Evolutionary conservation across 2,329 filamentous ascomycete species (phyloP).

Genomic region (Endocalyx cinctus): DNA sequence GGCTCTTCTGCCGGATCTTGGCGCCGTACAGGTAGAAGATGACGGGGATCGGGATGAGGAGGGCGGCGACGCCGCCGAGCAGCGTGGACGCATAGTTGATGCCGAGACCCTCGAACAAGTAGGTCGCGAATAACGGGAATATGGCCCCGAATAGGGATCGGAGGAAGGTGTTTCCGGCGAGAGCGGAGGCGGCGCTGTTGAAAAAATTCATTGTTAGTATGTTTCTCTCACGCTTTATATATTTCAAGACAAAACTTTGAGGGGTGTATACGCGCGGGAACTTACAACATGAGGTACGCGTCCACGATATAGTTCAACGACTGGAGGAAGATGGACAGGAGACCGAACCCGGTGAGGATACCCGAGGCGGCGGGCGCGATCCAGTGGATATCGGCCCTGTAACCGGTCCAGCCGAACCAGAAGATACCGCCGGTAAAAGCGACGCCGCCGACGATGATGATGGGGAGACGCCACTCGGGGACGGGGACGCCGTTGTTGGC

Average conservation of each 20-base stretch:
- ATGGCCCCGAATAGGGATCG: constrained; percentile 72
- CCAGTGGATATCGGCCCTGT: constrained; percentile 54
- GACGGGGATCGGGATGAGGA: constrained; percentile 58
- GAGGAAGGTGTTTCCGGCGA: constrained; percentile 78
- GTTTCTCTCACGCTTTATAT: background rate
- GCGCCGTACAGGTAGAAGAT: constrained; percentile 58
- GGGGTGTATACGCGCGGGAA: constrained; percentile 6
- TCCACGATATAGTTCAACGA: constrained; percentile 79
- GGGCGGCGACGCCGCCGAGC: constrained; percentile 54
- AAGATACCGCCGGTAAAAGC: constrained; percentile 63
- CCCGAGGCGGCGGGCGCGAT: constrained; percentile 59
- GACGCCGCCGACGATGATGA: constrained; percentile 55
- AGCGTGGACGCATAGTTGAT: constrained; percentile 60
- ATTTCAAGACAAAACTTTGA: too few relatives aligned
- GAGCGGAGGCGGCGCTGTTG: constrained; percentile 64
- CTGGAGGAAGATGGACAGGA: constrained; percentile 79
- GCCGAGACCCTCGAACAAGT: constrained; percentile 62
- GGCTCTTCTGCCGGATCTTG: constrained; percentile 50
- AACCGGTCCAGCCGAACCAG: constrained; percentile 74
- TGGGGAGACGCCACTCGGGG: constrained; percentile 64
- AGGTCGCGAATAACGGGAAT: constrained; percentile 73
- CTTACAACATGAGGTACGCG: constrained; percentile 60
- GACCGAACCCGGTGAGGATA: constrained; percentile 65
- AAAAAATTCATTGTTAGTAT: constrained; percentile 8
- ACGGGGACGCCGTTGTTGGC: constrained; percentile 62